These are phyloP conservation scores for Diatrype stigma DNA, from an alignment of 2,329 filamentous ascomycete species.

Conservation along the genomic window DNA sequence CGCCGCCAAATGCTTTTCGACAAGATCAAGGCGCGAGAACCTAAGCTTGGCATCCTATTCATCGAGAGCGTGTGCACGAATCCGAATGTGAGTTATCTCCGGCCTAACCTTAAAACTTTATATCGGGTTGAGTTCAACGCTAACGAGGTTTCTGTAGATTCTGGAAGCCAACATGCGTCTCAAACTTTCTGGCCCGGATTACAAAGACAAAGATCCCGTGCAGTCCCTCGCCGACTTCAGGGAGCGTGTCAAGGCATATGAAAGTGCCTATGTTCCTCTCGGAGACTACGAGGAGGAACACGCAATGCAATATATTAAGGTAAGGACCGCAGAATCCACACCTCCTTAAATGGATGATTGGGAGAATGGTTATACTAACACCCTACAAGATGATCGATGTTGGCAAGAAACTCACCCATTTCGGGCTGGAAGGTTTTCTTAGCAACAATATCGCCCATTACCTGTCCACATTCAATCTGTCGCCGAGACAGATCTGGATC, in stretches of 20 bases:
- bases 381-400: slow-evolving; percentile 80
- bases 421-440: slow-evolving; percentile 87
- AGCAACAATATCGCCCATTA: slow-evolving; percentile 92
- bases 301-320: slow-evolving; percentile 88
- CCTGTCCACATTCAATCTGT: slow-evolving; percentile 92
- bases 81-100: slow-evolving; percentile 47
- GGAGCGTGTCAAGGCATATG: slow-evolving; percentile 85
- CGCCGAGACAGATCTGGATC: slow-evolving; percentile 96
- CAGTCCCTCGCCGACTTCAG: slow-evolving; percentile 88
- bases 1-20: slow-evolving; percentile 80
- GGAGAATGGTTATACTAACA: too few relatives aligned
- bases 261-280: slow-evolving; percentile 87
- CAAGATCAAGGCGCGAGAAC: slow-evolving; percentile 76
- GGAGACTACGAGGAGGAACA: slow-evolving; percentile 88
- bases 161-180: slow-evolving; percentile 96
- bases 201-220: slow-evolving; percentile 85
- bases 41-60: slow-evolving; percentile 86
- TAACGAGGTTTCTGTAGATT: slow-evolving; percentile 46
- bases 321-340: slow-evolving; percentile 23
- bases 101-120: not conserved
- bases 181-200: slow-evolving; percentile 93
- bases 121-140: not conserved
- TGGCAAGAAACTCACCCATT: slow-evolving; percentile 86
- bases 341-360: not conserved
- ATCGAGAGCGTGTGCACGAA: slow-evolving; percentile 93